Evolutionary conservation across 768 basidiomycete genomes (phyloP).

Genomic region (Agrocybe pediades): DNA sequence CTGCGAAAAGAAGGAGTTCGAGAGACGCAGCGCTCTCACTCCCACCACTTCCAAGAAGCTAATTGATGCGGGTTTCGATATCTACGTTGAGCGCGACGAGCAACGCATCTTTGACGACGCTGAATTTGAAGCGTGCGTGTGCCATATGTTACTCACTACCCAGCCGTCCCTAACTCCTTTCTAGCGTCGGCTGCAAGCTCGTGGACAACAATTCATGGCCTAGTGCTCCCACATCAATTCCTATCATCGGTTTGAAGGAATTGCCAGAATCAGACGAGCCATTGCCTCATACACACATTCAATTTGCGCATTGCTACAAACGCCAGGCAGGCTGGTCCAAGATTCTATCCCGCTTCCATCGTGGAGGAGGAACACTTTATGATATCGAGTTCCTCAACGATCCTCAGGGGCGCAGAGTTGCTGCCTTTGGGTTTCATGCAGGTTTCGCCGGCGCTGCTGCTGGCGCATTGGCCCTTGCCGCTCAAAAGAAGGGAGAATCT

Average conservation of each 20-base stretch:
- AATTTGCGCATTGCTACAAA: constrained; percentile 99
- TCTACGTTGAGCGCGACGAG: constrained; percentile 89
- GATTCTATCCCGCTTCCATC: constrained; percentile 82
- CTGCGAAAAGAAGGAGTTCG: constrained; percentile 96
- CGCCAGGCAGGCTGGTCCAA: constrained; percentile 89
- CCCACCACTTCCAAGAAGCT: constrained; percentile 89
- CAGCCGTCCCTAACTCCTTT: constrained; percentile 8
- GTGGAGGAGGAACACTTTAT: constrained; percentile 84
- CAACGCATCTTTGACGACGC: constrained; percentile 93
- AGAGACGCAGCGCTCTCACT: constrained; percentile 89
- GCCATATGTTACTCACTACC: constrained; percentile 2
- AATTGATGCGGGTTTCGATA: constrained; percentile 86
- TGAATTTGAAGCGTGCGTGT: constrained; percentile 88
- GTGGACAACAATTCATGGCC: constrained; percentile 91
- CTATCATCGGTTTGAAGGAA: constrained; percentile 96
- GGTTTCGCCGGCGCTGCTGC: constrained; percentile 98
- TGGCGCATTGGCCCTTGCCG: constrained; percentile 78
- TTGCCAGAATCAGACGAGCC: constrained; percentile 83
- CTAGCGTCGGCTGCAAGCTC: constrained; percentile 90
- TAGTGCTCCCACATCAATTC: constrained; percentile 66
- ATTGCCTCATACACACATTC: constrained; percentile 92
- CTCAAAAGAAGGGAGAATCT: constrained; percentile 57
- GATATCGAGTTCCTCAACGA: constrained; percentile 96
- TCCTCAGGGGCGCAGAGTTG: constrained; percentile 82
- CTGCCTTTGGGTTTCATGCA: constrained; percentile 97